phyloP scores from a whole-genome alignment of 2,329 filamentous ascomycete species.

The Penicillium sp. region DNA sequence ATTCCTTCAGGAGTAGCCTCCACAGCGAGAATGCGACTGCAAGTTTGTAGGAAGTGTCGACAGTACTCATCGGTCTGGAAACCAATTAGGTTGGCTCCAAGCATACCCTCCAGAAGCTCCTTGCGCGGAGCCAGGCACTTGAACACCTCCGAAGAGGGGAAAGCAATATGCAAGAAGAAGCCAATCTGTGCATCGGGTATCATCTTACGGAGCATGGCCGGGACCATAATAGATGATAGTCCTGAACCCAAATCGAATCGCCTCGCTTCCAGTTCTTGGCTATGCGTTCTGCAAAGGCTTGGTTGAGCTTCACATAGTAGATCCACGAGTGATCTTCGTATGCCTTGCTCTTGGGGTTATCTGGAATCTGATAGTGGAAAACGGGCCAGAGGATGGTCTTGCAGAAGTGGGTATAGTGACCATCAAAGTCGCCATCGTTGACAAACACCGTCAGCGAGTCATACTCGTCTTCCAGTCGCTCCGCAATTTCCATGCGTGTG shows the following conservation, averaged over 20 bases:
- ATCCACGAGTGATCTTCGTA: slow-evolving; percentile 97
- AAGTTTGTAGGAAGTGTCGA: slow-evolving; percentile 91
- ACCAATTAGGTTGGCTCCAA: slow-evolving; percentile 85
- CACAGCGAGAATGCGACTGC: slow-evolving; percentile 82
- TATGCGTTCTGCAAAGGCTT: slow-evolving; percentile 86
- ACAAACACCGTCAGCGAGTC: slow-evolving; percentile 80
- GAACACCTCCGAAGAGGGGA: slow-evolving; percentile 94
- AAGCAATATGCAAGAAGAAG: slow-evolving; percentile 91
- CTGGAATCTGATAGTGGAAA: slow-evolving; percentile 96
- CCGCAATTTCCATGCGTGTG: slow-evolving; percentile 76
- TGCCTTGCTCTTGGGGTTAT: slow-evolving; percentile 96
- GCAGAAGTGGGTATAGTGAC: slow-evolving; percentile 93
- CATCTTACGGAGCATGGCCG: slow-evolving; percentile 82
- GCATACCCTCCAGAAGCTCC: slow-evolving; percentile 82
- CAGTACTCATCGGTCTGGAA: slow-evolving; percentile 94
- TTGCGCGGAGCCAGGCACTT: slow-evolving; percentile 82
- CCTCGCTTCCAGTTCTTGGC: slow-evolving; percentile 88
- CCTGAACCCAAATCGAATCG: slow-evolving; percentile 90
- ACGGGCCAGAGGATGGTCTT: slow-evolving; percentile 97
- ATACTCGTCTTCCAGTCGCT: slow-evolving; percentile 72
- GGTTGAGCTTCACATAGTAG: slow-evolving; percentile 87
- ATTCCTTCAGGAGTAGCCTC: slow-evolving; percentile 85
- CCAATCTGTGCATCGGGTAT: slow-evolving; percentile 86
- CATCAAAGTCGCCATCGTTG: slow-evolving; percentile 86
- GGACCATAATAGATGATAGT: slow-evolving; percentile 91